Evolutionary conservation across 441 rosid species (phyloP).

Genomic region (Dalechampia spathulata): DNA sequence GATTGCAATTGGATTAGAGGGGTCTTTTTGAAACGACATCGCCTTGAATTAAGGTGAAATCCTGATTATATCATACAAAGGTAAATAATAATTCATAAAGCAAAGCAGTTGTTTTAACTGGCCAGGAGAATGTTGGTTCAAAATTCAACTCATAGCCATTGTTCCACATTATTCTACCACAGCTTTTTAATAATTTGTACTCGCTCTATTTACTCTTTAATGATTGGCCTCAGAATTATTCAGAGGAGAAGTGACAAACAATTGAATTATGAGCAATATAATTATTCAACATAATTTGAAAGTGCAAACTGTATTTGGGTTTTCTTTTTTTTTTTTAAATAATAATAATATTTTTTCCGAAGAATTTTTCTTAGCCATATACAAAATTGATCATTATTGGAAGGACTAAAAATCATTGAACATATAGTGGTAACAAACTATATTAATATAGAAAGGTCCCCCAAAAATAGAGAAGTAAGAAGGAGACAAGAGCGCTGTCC

Average conservation of each 20-base stretch:
- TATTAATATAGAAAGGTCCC: background rate
- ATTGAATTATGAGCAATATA: background rate
- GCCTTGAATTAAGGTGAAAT: constrained; percentile 7
- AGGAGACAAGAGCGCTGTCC: constrained; percentile 14
- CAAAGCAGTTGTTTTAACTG: background rate
- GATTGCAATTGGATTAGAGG: background rate
- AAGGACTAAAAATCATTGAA: constrained; percentile 15
- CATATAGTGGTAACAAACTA: background rate
- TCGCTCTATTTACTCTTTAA: background rate
- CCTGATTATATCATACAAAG: background rate
- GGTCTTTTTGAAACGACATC: background rate
- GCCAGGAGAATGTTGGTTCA: too few species aligned
- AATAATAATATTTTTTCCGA: too few species aligned
- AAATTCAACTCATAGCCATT: too few species aligned
- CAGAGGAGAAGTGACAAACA: background rate
- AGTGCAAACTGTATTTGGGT: too few species aligned
- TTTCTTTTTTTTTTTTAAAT: too few species aligned
- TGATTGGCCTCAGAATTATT: background rate
- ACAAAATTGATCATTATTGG: constrained; percentile 9
- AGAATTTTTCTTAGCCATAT: background rate
- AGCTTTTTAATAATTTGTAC: too few species aligned
- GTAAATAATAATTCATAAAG: background rate
- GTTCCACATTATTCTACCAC: too few species aligned
- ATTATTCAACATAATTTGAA: background rate
- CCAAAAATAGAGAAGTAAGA: background rate